These are phyloP conservation scores for Aplosporella prunicola DNA, from an alignment of 2,329 filamentous ascomycete species.

Conservation along the genomic window DNA sequence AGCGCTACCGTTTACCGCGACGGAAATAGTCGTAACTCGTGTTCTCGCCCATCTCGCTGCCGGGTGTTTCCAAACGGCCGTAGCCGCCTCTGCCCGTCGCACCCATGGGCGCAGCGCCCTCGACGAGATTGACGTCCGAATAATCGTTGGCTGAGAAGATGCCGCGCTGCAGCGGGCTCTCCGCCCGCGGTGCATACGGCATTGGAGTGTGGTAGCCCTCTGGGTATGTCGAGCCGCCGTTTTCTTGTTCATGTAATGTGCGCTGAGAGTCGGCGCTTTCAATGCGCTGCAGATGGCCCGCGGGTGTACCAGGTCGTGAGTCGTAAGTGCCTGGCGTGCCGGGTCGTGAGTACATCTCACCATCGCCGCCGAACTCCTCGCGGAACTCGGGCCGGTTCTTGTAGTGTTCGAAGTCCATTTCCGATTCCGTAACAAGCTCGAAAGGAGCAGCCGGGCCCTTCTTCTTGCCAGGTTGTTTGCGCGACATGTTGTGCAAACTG, in stretches of 20 bases:
- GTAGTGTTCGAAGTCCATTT: slow-evolving; percentile 85
- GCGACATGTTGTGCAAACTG: slow-evolving; percentile 67
- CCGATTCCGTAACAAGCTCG: slow-evolving; percentile 77
- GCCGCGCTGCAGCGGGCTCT: slow-evolving; percentile 25
- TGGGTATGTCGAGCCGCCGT: slow-evolving; percentile 33
- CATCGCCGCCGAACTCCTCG: slow-evolving; percentile 70
- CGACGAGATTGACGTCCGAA: slow-evolving; percentile 5
- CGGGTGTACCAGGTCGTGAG: slow-evolving; percentile 4
- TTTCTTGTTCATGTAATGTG: slow-evolving; percentile 9
- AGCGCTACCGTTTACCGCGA: no score
- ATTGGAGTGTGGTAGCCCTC: slow-evolving; percentile 40
- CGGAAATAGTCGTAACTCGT: no score
- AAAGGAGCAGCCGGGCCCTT: slow-evolving; percentile 48
- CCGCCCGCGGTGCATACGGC: slow-evolving; percentile 27
- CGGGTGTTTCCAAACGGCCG: no score
- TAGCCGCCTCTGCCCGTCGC: no score
- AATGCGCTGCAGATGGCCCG: slow-evolving; percentile 6
- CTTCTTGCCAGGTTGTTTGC: slow-evolving; percentile 47
- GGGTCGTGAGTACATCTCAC: slow-evolving; percentile 48
- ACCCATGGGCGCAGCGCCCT: slow-evolving; percentile 10
- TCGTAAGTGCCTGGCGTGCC: slow-evolving; percentile 45
- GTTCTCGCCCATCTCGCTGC: no score
- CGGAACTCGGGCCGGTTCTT: slow-evolving; percentile 85
- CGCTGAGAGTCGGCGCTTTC: slow-evolving; percentile 20
- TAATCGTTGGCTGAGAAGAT: slow-evolving; percentile 1